A percentile compares a stretch with the other conserved stretches of the same genome.
phyloP scores from a whole-genome alignment of 2,329 filamentous ascomycete species.

The Proliferodiscus dingleyae region DNA sequence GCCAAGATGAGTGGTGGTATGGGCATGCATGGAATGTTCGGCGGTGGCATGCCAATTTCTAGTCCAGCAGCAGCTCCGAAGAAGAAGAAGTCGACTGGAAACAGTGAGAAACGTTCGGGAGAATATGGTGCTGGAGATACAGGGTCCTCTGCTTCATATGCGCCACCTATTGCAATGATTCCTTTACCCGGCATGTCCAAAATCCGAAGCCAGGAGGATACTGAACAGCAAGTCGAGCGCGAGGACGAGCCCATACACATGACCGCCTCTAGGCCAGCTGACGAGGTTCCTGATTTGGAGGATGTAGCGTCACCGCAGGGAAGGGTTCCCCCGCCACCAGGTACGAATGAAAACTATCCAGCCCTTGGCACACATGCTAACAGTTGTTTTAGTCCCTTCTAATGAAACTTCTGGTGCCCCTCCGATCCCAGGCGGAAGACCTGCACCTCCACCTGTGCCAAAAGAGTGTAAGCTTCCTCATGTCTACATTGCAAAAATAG shows the following conservation, averaged over 20 bases:
- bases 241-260: conserved; percentile 47
- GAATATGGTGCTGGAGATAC: conserved; percentile 42
- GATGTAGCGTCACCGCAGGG: conserved; percentile 37
- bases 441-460: conserved; percentile 54
- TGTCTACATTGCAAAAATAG: conserved; percentile 4
- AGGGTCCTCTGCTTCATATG: conserved; percentile 39
- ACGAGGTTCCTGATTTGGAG: conserved; percentile 50
- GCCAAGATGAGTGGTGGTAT: conserved; percentile 98
- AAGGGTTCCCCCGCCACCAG: conserved; percentile 33
- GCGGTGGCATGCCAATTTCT: conserved; percentile 62
- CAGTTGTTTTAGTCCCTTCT: conserved; percentile 23
- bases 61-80: conserved; percentile 43
- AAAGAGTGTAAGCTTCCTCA: conserved; percentile 52
- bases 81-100: conserved; percentile 49
- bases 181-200: conserved; percentile 68
- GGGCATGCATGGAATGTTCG: conserved; percentile 95
- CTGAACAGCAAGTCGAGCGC: conserved; percentile 35
- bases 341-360: conserved; percentile 12
- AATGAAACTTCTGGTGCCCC: conserved; percentile 31
- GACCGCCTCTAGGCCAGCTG: conserved; percentile 36
- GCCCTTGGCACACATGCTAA: conserved; percentile 6
- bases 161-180: conserved; percentile 57
- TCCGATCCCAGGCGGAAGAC: conserved; percentile 39
- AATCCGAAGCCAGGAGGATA: conserved; percentile 45
- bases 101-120: conserved; percentile 38